Base-by-base conservation (phyloP, 345 rosid species). In the Euphorbia pulcherrima region DNA sequence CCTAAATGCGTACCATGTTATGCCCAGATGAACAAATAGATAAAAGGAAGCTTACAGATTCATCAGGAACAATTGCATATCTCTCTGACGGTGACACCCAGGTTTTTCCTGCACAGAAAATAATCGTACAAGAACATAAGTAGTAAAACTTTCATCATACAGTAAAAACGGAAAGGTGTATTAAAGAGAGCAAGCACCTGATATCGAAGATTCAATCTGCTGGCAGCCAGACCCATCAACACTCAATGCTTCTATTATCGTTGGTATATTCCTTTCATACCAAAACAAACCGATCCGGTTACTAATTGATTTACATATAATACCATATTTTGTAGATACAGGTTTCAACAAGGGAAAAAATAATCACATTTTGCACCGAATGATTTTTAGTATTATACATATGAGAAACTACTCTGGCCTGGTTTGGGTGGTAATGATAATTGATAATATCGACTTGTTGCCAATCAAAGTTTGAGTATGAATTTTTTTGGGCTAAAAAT, bases 11-110 rank as follows among this genome's bases (percentile, higher is more conserved):
- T 12, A 37, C 24, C 29, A 37, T 20, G 27, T 5, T 29, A 10
- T n/a, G n/a, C n/a, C 2, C 29, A 58, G 10, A 9, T 2, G 12
- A 16, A 21, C 28, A 1, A 6, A 52, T 29, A 54, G 29, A 29
- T 37, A 63, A 61, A 54, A 46, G 47, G 18, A 2, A 47, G 74
- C 95, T 85, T 72, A 89, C 99, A 12, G 82, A 79, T 84, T 94
- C 97, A 64, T 82, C 84, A 26, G 97, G 97, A 80, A 89, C 99
- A 74, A 91, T 84, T 0, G 97, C 96, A 80, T 94, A 94, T 89
- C 96, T 83, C 80, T 86, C 97, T 1, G 92, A 71, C 37, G 86
- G 96, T 14, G 96, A 84, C 53, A 94, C 85, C 97, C 96, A 91
- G 75, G 75, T 76, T 83, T 88, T 91, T 57, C 97, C 97, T n/a